Base-by-base conservation (phyloP, 2,329 filamentous ascomycete genomes). In the Xylaria sp. region DNA sequence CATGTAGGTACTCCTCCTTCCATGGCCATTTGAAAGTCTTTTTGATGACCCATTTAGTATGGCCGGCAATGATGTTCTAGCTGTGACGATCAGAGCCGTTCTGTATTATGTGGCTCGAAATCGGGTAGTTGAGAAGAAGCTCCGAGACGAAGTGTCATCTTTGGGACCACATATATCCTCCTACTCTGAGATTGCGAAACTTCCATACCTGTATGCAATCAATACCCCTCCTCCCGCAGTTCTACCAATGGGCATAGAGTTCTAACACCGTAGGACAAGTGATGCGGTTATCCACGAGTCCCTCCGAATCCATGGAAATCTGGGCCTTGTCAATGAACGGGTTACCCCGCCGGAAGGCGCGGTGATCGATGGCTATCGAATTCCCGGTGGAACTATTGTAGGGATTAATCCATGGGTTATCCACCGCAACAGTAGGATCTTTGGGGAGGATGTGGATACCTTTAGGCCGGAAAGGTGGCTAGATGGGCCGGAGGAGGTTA, bases 281-380 rank as follows among this genome's bases (percentile, higher is more conserved):
- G 57, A 68, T 20, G 66, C 66, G 5, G 57, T 68, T 7, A 65
- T 68, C 23, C 54, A 61, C 3, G 58, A 69, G 8, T 39, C 62
- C 1, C 48, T 62, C 5, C 31, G 62, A 2, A 46, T 63, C 33
- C 33, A 66, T 13, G 25, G 33, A 36, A 43, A 46, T 36, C 20
- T 41, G n/a, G 63, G 62, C 1, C 23, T 66, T 9, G 5, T 41
- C 31, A 28, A 31, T 2, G 60, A 67, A 46, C 66, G 66, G 7
- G 39, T 56, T 3, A 18, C 12, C 6, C 55, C 56, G 0, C n/a
- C 28, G 6, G 61, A 5, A 9, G 66, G 61, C 7, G 33, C 18
- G 1, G 12, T 39, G 4, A 33, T 68, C 1, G 48, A 63, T 39
- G 65, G 65, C 12, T 46, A n/a, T n/a, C 6, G 13, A 1, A 55